These are phyloP conservation scores for Hamamelis virginiana DNA, from an alignment of 164 flowering plant species.

Conservation along the genomic window DNA sequence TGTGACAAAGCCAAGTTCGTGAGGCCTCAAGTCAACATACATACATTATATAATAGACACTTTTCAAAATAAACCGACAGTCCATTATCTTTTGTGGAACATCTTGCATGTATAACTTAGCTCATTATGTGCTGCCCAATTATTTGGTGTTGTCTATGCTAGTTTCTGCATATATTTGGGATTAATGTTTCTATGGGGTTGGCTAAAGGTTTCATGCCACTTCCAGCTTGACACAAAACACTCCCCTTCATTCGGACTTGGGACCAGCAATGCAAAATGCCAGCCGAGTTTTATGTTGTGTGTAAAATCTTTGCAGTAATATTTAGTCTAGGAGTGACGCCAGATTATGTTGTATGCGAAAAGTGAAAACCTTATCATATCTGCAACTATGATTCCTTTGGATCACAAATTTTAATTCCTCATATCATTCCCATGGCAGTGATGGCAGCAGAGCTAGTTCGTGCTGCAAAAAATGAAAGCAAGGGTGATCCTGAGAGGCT, in stretches of 20 bases:
- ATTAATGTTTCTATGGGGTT: neutral
- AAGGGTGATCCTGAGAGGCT: conserved; percentile 71
- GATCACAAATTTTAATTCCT: neutral
- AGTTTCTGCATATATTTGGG: neutral
- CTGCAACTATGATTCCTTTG: neutral
- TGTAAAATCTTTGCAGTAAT: neutral
- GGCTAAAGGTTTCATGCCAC: neutral
- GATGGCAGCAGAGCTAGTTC: conserved; percentile 98
- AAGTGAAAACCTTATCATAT: neutral
- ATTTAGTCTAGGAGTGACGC: neutral
- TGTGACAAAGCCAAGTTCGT: neutral
- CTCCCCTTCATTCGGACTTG: no score
- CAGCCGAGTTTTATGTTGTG: no score
- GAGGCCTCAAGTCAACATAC: neutral
- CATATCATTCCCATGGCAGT: conserved; percentile 44
- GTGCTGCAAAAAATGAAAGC: conserved; percentile 62
- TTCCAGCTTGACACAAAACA: neutral
- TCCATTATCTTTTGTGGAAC: no score
- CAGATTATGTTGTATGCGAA: neutral
- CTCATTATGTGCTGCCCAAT: neutral
- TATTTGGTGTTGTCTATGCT: neutral
- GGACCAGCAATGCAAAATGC: no score
- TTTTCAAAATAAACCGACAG: no score
- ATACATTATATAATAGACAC: no score
- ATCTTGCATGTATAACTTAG: no score